These are phyloP conservation scores for Spergularia bocconei DNA, from an alignment of 148 eudicot genomes.

Conservation along the genomic window DNA sequence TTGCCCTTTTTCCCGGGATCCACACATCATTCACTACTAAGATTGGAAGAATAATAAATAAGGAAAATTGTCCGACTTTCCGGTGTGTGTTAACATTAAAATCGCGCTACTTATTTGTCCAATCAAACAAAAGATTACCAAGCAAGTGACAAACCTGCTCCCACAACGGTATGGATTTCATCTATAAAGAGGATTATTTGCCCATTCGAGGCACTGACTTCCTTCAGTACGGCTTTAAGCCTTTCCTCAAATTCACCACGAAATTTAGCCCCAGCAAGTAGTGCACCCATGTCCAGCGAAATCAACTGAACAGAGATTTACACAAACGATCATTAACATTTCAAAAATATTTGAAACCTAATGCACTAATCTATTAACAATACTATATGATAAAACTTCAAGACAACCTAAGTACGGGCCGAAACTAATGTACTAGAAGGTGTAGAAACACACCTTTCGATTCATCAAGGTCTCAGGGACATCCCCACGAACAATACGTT, in stretches of 20 bases:
- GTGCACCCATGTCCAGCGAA: conserved; percentile 94
- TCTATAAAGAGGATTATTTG: conserved; percentile 91
- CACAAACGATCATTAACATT: background rate
- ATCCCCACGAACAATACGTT: conserved; percentile 95
- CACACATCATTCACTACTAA: background rate
- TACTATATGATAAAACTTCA: background rate
- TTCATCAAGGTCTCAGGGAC: conserved; percentile 93
- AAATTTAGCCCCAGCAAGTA: conserved; percentile 97
- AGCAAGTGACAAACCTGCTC: conserved; percentile 66
- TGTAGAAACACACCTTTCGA: conserved; percentile 56
- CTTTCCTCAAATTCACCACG: conserved; percentile 99
- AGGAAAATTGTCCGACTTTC: no score
- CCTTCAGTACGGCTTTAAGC: conserved; percentile 93
- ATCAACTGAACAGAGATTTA: conserved; percentile 52
- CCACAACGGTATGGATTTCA: conserved; percentile 97
- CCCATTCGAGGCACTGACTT: conserved; percentile 92
- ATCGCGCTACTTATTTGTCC: background rate
- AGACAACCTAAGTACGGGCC: background rate
- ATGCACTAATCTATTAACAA: background rate
- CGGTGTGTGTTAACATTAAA: background rate
- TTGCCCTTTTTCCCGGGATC: background rate
- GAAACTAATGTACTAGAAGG: background rate
- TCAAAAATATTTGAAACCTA: background rate
- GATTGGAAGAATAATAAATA: background rate
- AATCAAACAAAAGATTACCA: background rate